Evolutionary conservation across 176 grass and related monocot species (phyloP), one percentile per base, ranked within the genome.

Genomic region (Tillandsia leiboldiana): DNA sequence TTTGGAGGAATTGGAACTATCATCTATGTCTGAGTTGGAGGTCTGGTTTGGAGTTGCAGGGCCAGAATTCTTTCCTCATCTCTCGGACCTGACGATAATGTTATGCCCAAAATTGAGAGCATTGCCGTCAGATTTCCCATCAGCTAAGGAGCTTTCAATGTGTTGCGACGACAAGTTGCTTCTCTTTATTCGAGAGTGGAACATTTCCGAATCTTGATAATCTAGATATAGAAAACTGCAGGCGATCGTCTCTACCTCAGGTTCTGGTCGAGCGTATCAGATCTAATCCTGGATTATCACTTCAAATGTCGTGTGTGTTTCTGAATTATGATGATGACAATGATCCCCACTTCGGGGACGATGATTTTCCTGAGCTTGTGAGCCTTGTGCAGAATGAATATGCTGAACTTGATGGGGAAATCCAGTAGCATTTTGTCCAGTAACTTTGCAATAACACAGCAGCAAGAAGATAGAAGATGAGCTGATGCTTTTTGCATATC

Each of bases 1-100:
- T 22, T 51, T 69, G 67, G 67, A 69, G 48, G 67, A 69, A 50
- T 51, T 69, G 17, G 17, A 5, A 14, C 17, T 69, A 20, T 8
- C 0, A 11, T 12, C 0, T 18, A 69, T 69, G 67, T 23, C 11
- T 11, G 48, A 69, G 9, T 69, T 69, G 48, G 48, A 51, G 67
- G 67, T 51, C 9, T 69, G 67, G 67, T 13, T 18, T 12, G 9
- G n/a, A 22, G 23, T 22, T 22, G 67, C n/a, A 2, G n/a, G 47
- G 2, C 48, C 11, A 51, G 48, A 69, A 50, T 51, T 69, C 67
- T 49, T 69, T 69, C 67, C 67, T 23, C 67, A 20, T 69, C 67
- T 69, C 48, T 51, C 67, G 6, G 13, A 51, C 15, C 9, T 69
- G 18, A 1, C 0, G 14, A 9, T 69, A 51, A 22, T 0, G 8